These are phyloP conservation scores for Xeromyces bisporus DNA, from an alignment of 495 filamentous ascomycete species.

Conservation along the genomic window DNA sequence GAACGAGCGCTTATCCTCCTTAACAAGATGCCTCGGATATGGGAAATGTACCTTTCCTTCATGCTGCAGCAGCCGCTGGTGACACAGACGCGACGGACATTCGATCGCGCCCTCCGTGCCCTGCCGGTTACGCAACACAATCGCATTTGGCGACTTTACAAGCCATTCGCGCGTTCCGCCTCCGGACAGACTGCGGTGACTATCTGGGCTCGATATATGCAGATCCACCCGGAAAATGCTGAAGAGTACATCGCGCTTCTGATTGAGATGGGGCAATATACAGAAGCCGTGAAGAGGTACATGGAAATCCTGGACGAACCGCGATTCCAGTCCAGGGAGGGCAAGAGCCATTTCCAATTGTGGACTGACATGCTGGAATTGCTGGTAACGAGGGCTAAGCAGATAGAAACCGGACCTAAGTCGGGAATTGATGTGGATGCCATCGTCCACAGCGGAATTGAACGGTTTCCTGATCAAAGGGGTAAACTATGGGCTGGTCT, in stretches of 20 bases:
- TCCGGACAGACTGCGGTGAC: constrained; percentile 80
- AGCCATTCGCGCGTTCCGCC: constrained; percentile 82
- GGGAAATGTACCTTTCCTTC: constrained; percentile 95
- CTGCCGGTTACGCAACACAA: constrained; percentile 96
- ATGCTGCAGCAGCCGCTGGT: constrained; percentile 80
- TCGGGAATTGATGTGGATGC: constrained; percentile 79
- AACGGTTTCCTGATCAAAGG: constrained; percentile 81
- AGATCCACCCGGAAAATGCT: constrained; percentile 88
- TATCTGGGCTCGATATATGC: constrained; percentile 94
- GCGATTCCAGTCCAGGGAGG: constrained; percentile 78
- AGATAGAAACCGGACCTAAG: constrained; percentile 65
- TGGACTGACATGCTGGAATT: constrained; percentile 99
- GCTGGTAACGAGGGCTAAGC: constrained; percentile 75
- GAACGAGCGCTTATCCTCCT: constrained; percentile 86
- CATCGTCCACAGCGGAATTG: constrained; percentile 86
- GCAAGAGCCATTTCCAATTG: constrained; percentile 87
- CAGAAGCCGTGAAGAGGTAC: constrained; percentile 82
- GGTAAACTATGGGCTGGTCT: constrained; percentile 94
- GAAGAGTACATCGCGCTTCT: constrained; percentile 91
- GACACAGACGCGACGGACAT: constrained; percentile 76
- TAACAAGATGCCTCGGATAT: constrained; percentile 98
- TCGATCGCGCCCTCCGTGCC: constrained; percentile 85
- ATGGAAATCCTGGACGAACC: constrained; percentile 90
- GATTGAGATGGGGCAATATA: constrained; percentile 66
- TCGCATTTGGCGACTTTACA: constrained; percentile 87